Conservation (phyloP, 1,284 basidiomycete species). For the Heterobasidion irregulare region DNA sequence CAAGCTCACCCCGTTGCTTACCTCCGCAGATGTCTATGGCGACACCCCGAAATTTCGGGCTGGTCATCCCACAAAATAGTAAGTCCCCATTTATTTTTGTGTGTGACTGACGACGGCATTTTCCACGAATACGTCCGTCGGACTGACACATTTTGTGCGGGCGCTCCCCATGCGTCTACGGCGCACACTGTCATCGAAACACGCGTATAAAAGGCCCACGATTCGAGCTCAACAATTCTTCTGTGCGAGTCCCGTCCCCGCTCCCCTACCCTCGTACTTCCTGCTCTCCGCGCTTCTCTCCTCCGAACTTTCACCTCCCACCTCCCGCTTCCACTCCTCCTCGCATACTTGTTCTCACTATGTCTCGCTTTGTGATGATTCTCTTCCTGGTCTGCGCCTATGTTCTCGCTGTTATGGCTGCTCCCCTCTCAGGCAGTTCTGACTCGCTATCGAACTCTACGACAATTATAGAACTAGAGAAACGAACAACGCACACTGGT, state of each 20-base stretch:
- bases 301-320: neutral
- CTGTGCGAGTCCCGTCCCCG: constrained; percentile 1
- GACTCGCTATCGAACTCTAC: constrained; percentile 15
- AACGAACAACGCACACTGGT: constrained; percentile 38
- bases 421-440: constrained; percentile 31
- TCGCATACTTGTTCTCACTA: neutral
- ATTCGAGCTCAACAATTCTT: constrained; percentile 1
- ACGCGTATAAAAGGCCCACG: neutral
- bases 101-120: neutral
- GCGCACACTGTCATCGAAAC: neutral
- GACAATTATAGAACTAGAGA: constrained; percentile 26
- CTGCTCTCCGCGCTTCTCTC: neutral
- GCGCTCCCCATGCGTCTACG: neutral
- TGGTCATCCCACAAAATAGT: neutral
- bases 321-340: constrained; percentile 5
- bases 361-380: constrained; percentile 32
- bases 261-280: constrained; percentile 1
- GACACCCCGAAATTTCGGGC: neutral
- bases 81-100: neutral
- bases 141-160: neutral
- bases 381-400: constrained; percentile 35
- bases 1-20: neutral
- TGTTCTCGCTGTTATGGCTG: constrained; percentile 31
- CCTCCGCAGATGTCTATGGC: neutral
- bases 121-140: neutral